phyloP scores from a whole-genome alignment of 257 asterid genomes.

The Cruciata laevipes region DNA sequence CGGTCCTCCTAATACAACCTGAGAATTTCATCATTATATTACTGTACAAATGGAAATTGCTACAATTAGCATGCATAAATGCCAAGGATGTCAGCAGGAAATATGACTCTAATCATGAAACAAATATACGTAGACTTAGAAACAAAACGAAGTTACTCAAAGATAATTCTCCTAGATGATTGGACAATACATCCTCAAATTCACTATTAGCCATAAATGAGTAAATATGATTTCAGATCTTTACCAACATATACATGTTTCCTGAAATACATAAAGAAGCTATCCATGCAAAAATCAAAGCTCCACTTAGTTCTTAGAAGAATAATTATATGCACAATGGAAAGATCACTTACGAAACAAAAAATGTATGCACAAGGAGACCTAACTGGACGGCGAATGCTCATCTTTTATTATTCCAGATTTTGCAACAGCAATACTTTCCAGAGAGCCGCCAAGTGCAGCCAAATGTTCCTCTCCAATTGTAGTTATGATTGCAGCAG shows the following conservation, averaged over 20 bases:
- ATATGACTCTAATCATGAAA: background rate
- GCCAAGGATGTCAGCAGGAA: background rate
- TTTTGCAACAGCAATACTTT: constrained; percentile 86
- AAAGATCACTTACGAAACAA: background rate
- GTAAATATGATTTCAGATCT: background rate
- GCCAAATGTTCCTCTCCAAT: constrained; percentile 90
- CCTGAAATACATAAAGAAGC: background rate
- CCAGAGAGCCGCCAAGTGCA: constrained; percentile 93
- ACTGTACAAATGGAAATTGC: too few species aligned
- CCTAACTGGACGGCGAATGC: constrained; percentile 97
- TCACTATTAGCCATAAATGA: background rate
- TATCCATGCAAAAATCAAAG: background rate
- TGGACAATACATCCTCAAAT: background rate
- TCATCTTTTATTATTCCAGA: constrained; percentile 84
- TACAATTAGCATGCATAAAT: background rate
- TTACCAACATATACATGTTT: background rate
- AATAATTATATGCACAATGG: background rate
- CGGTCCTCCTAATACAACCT: constrained; percentile 95
- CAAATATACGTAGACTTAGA: background rate
- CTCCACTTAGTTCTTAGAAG: background rate
- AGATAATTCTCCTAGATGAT: background rate
- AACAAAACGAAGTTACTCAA: background rate
- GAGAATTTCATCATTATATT: constrained; percentile 22
- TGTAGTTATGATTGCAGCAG: constrained; percentile 73
- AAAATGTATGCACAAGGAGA: constrained; percentile 27